Evolutionary conservation across 176 grass and related monocot genomes (phyloP), one percentile per base, ranked within the genome.

Genomic region (Oryza meridionalis): DNA sequence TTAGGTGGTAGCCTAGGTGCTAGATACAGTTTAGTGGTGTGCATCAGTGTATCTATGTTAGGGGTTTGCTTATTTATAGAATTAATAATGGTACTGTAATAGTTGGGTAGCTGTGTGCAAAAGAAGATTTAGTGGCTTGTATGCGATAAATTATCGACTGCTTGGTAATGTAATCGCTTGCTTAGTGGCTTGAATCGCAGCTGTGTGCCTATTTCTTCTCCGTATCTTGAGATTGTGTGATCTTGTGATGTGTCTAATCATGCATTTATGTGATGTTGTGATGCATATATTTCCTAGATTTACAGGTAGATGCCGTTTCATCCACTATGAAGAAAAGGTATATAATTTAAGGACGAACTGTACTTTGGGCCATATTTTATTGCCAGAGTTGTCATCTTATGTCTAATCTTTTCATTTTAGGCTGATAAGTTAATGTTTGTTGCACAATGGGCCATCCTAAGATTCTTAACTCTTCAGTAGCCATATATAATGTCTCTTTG

Each of bases 21-120:
- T 80, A 80, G 84, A 74, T 70, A 87, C 27, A 84, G 42, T 22
- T 80, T 87, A 80, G 81, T 43, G 25, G 75, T 84, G 84, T 87
- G 88, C 62, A 84, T 50, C 63, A 64, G 61, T 83, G 84, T 88
- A 82, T 80, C 76, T 87, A 82, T 90, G 81, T 85, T 75, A 79
- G 83, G 84, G 84, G 80, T 53, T 80, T 90, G 75, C 84, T 74
- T 90, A 65, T 55, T 53, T 84, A 78, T 70, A 83, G 86, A 11
- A 53, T 72, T 47, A 79, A 62, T 62, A 62, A 62, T 62, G 58
- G 58, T 73, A 33, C 70, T 50, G 40, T 47, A 64, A 42, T 81
- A n/a, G 74, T 75, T 49, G 50, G 50, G 49, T 70, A 84, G 75
- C 22, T 43, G 80, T 84, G 80, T 87, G 84, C 76, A 80, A 73